These are phyloP conservation scores for Ensete ventricosum DNA, from an alignment of 176 grass and related monocot genomes.

Conservation along the genomic window DNA sequence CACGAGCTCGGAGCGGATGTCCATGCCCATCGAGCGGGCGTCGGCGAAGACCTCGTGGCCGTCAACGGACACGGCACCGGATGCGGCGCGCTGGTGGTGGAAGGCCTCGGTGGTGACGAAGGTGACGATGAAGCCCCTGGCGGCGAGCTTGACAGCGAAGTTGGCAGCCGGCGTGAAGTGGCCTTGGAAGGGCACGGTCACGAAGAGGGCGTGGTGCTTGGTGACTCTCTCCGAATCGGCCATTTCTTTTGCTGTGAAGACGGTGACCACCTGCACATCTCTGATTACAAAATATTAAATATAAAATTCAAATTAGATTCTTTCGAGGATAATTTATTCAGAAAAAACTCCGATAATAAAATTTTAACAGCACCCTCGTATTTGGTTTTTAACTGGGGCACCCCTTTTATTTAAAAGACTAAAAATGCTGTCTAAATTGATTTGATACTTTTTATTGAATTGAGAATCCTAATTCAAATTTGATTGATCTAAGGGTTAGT, in stretches of 20 bases:
- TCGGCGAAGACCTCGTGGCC: slow-evolving; percentile 24
- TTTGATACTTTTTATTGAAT: no score
- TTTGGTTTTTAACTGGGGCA: no score
- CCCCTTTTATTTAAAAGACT: no score
- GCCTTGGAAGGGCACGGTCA: slow-evolving; percentile 50
- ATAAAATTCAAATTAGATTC: no score
- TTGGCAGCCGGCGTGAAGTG: slow-evolving; percentile 62
- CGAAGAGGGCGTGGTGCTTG: slow-evolving; percentile 48
- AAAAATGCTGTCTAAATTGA: no score
- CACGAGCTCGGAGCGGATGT: slow-evolving; percentile 47
- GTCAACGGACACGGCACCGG: not conserved
- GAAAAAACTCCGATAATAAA: no score
- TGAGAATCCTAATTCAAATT: no score
- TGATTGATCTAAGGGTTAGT: no score
- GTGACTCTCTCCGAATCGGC: not conserved
- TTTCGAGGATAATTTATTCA: no score
- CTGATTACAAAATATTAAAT: no score
- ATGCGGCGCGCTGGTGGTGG: slow-evolving; percentile 35
- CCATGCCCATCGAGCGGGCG: slow-evolving; percentile 17
- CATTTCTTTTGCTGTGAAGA: not conserved
- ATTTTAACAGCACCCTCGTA: no score
- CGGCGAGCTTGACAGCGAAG: slow-evolving; percentile 36
- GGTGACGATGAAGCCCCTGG: slow-evolving; percentile 44
- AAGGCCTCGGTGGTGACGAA: slow-evolving; percentile 57
- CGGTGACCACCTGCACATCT: no score